Evolutionary conservation across 768 basidiomycete species (phyloP).

Genomic region (Russula griseocarnosa): DNA sequence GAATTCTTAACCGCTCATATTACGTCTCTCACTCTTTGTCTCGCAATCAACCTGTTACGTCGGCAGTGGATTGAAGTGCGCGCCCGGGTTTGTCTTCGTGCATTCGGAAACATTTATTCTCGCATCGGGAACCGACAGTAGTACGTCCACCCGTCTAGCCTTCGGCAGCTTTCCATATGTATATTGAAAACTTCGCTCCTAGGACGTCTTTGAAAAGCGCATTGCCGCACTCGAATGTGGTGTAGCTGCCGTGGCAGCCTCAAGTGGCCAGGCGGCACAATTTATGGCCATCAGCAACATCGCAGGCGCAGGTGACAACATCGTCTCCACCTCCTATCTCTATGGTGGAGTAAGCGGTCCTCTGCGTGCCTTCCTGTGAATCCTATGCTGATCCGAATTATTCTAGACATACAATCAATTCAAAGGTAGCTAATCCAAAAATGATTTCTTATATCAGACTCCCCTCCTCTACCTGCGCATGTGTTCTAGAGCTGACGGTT

Average conservation of each 20-base stretch:
- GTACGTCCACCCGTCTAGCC: slow-evolving; percentile 37
- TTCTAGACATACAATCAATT: slow-evolving; percentile 70
- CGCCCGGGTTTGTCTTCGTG: too few species aligned
- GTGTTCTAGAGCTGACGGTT: background rate
- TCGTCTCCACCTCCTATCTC: slow-evolving; percentile 62
- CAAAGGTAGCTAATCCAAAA: slow-evolving; percentile 42
- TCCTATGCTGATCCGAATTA: background rate
- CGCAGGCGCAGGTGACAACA: slow-evolving; percentile 67
- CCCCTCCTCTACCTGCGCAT: background rate
- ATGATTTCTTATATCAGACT: background rate
- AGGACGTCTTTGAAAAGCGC: slow-evolving; percentile 78
- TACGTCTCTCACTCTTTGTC: too few species aligned
- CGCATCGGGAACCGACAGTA: slow-evolving; percentile 64
- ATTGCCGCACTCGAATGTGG: slow-evolving; percentile 81
- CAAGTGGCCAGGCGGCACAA: slow-evolving; percentile 75
- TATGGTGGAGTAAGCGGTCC: slow-evolving; percentile 58
- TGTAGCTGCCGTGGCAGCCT: slow-evolving; percentile 64
- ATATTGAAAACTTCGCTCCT: background rate
- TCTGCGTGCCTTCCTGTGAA: background rate
- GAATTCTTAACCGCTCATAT: background rate
- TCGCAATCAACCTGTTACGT: too few species aligned
- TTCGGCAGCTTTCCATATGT: background rate
- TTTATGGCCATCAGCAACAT: slow-evolving; percentile 49
- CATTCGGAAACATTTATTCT: slow-evolving; percentile 59
- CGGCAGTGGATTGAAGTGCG: too few species aligned